A percentile compares a stretch with the other conserved stretches of the same genome.
Conservation (phyloP, 768 basidiomycete species). For the Lactarius hengduanensis region DNA sequence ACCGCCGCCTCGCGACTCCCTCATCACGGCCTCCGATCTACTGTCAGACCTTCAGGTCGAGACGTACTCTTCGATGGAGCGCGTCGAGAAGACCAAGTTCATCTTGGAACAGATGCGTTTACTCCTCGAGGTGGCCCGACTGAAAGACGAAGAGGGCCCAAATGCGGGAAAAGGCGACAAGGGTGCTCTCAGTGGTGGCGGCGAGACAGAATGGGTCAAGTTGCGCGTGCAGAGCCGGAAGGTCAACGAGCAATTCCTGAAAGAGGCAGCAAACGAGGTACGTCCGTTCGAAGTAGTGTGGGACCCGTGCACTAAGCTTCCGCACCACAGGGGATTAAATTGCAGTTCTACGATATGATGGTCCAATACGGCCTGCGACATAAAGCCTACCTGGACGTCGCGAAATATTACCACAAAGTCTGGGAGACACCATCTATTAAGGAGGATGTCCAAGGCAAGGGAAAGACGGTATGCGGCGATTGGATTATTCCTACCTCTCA, state of each 20-base stretch:
- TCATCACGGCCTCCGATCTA: slow-evolving; percentile 87
- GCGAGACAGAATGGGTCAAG: slow-evolving; percentile 91
- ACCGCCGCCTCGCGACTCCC: slow-evolving; percentile 47
- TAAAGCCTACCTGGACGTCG: slow-evolving; percentile 85
- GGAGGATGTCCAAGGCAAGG: slow-evolving; percentile 70
- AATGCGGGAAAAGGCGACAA: slow-evolving; percentile 52
- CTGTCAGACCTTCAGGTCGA: slow-evolving; percentile 96
- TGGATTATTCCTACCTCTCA: slow-evolving; percentile 4
- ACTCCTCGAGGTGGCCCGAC: slow-evolving; percentile 69
- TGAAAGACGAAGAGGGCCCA: slow-evolving; percentile 65
- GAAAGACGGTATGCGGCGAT: slow-evolving; percentile 52
- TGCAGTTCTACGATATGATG: slow-evolving; percentile 96
- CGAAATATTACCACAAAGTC: slow-evolving; percentile 93
- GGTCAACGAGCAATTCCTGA: slow-evolving; percentile 90
- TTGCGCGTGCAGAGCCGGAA: slow-evolving; percentile 90
- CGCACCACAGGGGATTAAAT: slow-evolving; percentile 78
- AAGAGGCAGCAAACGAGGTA: slow-evolving; percentile 86
- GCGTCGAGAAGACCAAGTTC: slow-evolving; percentile 97
- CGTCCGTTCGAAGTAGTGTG: slow-evolving; percentile 26
- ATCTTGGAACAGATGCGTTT: slow-evolving; percentile 97
- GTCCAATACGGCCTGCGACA: slow-evolving; percentile 89
- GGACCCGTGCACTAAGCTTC: slow-evolving; percentile 8
- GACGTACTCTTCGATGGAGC: slow-evolving; percentile 98
- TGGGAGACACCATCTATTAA: slow-evolving; percentile 97
- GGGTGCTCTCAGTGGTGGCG: slow-evolving; percentile 64